Base-by-base conservation (phyloP, 2,329 filamentous ascomycete genomes). In the Septoria linicola region DNA sequence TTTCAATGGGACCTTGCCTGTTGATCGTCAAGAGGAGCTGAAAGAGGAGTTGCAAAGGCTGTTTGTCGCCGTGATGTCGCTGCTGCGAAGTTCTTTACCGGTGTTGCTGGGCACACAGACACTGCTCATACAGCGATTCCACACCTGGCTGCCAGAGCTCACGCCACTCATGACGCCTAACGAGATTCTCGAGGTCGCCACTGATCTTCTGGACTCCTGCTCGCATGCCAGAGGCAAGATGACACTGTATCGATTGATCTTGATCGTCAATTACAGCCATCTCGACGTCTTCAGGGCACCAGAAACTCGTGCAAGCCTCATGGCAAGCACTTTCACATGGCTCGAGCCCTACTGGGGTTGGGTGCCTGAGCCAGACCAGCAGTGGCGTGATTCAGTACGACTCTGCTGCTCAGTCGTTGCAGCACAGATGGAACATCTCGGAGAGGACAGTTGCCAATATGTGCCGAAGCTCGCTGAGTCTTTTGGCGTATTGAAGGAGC, bases 61-160 rank as follows among this genome's bases (percentile, higher is more conserved):
- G 31, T 97, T 97, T 75, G 91, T 90, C 66, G 87, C 89, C 1
- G 77, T 99, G 19, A 90, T 97, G 70, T 78, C 80, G 13, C 81
- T 99, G 72, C 96, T 99, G 89, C 83, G 85, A 54, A 96, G 89
- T 68, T 78, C 84, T 1, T 87, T 89, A 2, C 88, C 93, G 0
- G 84, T 91, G 14, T 75, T 97, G 19, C 88, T 97, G 11, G 93
- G 93, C 27, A 97, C 88, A 57, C 95, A 99, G 72, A 97, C 93
- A 0, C 76, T 99, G 42, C 84, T 95, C 2, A 90, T 97, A 10
- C 93, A 99, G 70, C 89, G 97, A 68, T 95, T 97, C 68, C 92
- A 97, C 66, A 88, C 88, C 0, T 99, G 93, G 93, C 76, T 99
- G n/a, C 92, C 93, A 0, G 92, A 97, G 66, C 81, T 99, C 8